A percentile compares a stretch with the other conserved stretches of the same genome.
These are phyloP conservation scores for Oxytropis ochrocephala DNA, from an alignment of 306 rosid genomes.

Conservation along the genomic window DNA sequence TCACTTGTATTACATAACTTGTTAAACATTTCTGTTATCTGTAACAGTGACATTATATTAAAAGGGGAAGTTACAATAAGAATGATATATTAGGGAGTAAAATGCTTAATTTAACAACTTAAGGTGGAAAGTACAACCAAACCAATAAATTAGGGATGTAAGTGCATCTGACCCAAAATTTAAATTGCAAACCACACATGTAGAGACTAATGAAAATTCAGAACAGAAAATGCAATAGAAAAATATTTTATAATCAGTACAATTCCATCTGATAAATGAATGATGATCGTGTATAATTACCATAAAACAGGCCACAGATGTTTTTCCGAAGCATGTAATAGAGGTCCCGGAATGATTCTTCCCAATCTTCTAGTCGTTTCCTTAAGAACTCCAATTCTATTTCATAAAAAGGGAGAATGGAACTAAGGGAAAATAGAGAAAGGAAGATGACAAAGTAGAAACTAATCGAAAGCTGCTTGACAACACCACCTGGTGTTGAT, in stretches of 20 bases:
- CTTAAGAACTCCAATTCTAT: conserved; percentile 72
- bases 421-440: conserved; percentile 8
- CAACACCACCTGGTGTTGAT: conserved; percentile 63
- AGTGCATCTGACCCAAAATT: background rate
- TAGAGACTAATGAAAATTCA: background rate
- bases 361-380: conserved; percentile 73
- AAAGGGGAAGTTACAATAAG: background rate
- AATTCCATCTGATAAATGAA: background rate
- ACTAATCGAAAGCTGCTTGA: conserved; percentile 4
- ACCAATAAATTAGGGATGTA: background rate
- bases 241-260: background rate
- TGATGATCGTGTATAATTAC: conserved; percentile 35
- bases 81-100: background rate
- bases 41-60: background rate
- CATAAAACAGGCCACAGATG: conserved; percentile 74
- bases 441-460: background rate
- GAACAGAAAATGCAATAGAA: background rate
- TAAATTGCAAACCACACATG: background rate
- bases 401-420: conserved; percentile 20
- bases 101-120: background rate
- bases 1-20: background rate
- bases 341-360: conserved; percentile 81
- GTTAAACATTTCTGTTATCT: background rate
- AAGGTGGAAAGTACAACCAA: background rate
- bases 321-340: conserved; percentile 81